Conservation (phyloP, 345 rosid genomes). For the Salix brachista region DNA sequence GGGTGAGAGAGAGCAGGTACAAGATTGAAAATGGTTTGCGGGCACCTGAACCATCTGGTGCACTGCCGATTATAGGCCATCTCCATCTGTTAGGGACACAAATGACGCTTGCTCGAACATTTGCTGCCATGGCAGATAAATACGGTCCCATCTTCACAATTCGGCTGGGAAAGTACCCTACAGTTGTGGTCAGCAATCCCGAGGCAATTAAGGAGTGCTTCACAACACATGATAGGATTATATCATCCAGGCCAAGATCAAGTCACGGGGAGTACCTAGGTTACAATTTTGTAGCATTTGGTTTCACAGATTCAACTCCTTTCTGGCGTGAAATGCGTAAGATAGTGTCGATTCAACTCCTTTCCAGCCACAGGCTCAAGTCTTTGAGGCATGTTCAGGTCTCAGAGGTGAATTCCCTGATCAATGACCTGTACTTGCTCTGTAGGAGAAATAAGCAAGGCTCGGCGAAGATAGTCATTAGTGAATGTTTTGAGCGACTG, state of each 20-base stretch:
- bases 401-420: conserved; percentile 10
- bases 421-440: conserved; percentile 8
- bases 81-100: conserved; percentile 13
- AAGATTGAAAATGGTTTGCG: background rate
- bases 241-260: conserved; percentile 21
- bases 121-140: conserved; percentile 18
- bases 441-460: background rate
- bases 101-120: conserved; percentile 24
- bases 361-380: conserved; percentile 20
- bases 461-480: background rate
- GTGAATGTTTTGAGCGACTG: conserved; percentile 13
- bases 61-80: conserved; percentile 22
- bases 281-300: conserved; percentile 21
- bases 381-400: conserved; percentile 16
- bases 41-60: conserved; percentile 17
- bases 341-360: conserved; percentile 8
- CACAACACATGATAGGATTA: conserved; percentile 12
- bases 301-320: conserved; percentile 9
- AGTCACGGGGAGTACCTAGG: conserved; percentile 18
- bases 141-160: conserved; percentile 27
- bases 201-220: conserved; percentile 21
- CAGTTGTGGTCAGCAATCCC: conserved; percentile 11
- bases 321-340: conserved; percentile 20
- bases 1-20: background rate
- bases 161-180: conserved; percentile 15